Conservation (phyloP, 192 early-diverging fungal species). For the Coemansia reversa region DNA sequence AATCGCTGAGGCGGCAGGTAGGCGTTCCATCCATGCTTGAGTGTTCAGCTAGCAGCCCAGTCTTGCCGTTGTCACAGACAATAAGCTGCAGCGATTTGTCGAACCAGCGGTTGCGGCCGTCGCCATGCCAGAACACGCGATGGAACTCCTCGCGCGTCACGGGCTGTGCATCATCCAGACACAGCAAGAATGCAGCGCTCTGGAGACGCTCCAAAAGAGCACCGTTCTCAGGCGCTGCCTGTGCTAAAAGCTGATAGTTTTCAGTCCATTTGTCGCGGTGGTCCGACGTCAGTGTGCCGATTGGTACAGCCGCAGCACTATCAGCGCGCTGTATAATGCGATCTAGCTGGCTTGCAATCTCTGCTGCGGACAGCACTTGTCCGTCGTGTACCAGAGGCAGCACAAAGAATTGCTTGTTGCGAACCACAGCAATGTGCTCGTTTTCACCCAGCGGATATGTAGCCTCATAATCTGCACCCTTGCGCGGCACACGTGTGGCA, state of each 20-base stretch:
- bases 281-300: constrained; percentile 89
- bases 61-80: constrained; percentile 96
- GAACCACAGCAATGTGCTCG: constrained; percentile 82
- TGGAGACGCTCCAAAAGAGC: constrained; percentile 80
- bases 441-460: constrained; percentile 71
- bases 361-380: constrained; percentile 75
- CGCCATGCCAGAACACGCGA: constrained; percentile 92
- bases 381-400: constrained; percentile 76
- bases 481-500: constrained; percentile 84
- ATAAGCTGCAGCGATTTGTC: constrained; percentile 97
- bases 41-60: constrained; percentile 93
- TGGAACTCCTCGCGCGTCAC: constrained; percentile 86
- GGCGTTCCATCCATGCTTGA: constrained; percentile 95
- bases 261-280: constrained; percentile 94
- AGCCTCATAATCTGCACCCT: constrained; percentile 79
- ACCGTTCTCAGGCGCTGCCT: constrained; percentile 68
- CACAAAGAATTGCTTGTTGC: constrained; percentile 88
- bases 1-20: constrained; percentile 86
- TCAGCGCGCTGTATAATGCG: constrained; percentile 70
- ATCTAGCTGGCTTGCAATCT: constrained; percentile 78
- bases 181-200: constrained; percentile 81
- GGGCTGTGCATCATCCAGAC: constrained; percentile 85
- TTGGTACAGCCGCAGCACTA: constrained; percentile 62
- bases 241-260: constrained; percentile 66
- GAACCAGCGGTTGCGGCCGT: constrained; percentile 96